Evolutionary conservation across 768 basidiomycete species (phyloP).

Genomic region (Punctularia strigosozonata): DNA sequence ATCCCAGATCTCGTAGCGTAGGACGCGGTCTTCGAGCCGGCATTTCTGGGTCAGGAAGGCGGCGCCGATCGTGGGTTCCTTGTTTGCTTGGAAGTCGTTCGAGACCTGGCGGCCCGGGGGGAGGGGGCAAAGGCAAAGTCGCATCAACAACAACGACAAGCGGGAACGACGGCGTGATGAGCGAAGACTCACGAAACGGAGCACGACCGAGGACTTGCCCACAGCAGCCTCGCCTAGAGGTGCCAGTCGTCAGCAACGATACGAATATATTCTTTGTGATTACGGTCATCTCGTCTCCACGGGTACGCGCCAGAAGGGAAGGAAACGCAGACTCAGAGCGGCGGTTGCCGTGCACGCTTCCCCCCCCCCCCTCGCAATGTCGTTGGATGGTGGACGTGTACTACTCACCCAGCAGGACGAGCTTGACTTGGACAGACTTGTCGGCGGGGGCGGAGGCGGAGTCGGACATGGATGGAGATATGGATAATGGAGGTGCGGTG

Average conservation of each 20-base stretch:
- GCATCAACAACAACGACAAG: too few relatives aligned
- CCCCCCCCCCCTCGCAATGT: too few relatives aligned
- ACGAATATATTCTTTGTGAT: too few relatives aligned
- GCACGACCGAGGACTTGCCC: conserved; percentile 96
- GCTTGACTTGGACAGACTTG: conserved; percentile 95
- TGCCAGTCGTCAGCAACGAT: conserved; percentile 2
- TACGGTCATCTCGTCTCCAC: too few relatives aligned
- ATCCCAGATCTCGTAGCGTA: conserved; percentile 97
- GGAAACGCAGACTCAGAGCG: too few relatives aligned
- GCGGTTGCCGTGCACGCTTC: too few relatives aligned
- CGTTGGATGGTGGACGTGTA: conserved; percentile 8
- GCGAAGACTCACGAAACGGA: conserved; percentile 71
- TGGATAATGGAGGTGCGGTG: conserved; percentile 6
- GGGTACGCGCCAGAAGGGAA: too few relatives aligned
- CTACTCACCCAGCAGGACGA: conserved; percentile 80
- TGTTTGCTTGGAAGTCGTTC: conserved; percentile 98
- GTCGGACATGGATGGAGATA: conserved; percentile 79
- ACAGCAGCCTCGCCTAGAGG: conserved; percentile 89
- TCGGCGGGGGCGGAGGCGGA: conserved; percentile 63
- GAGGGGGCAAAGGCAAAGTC: background rate
- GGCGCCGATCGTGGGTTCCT: conserved; percentile 96
- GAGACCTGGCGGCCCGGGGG: conserved; percentile 50
- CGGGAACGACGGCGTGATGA: conserved; percentile 6
- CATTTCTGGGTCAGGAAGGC: conserved; percentile 95
- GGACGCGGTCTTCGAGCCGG: conserved; percentile 84